These are phyloP conservation scores for Penicillium nucicola DNA, from an alignment of 495 filamentous ascomycete genomes.

Conservation along the genomic window DNA sequence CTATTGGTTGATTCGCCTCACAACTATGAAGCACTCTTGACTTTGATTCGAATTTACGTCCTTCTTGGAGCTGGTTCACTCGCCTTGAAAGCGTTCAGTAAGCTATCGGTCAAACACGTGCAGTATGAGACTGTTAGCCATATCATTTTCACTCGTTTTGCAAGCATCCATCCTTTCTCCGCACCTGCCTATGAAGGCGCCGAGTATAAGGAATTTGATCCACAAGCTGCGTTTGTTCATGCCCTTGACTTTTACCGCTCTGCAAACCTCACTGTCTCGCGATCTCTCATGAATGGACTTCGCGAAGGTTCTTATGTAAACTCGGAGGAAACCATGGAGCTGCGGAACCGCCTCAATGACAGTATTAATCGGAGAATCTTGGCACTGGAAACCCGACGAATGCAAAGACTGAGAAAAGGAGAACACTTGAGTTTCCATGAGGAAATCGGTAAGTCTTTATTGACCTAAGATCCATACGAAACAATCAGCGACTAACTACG, in stretches of 20 bases:
- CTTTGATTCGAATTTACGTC: slow-evolving; percentile 53
- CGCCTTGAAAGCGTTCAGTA: slow-evolving; percentile 51
- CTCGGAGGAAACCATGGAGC: slow-evolving; percentile 38
- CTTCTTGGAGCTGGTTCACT: slow-evolving; percentile 52
- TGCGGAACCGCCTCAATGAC: slow-evolving; percentile 31
- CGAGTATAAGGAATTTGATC: slow-evolving; percentile 44
- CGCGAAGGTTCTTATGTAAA: slow-evolving; percentile 39
- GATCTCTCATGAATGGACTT: slow-evolving; percentile 32
- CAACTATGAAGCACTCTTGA: slow-evolving; percentile 55
- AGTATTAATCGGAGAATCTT: slow-evolving; percentile 43
- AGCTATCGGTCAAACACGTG: slow-evolving; percentile 58
- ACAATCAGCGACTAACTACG: slow-evolving; percentile 2
- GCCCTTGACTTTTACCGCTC: slow-evolving; percentile 40
- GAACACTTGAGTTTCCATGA: slow-evolving; percentile 32
- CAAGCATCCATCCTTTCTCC: slow-evolving; percentile 52
- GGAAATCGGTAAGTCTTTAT: slow-evolving; percentile 31
- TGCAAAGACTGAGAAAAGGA: slow-evolving; percentile 41
- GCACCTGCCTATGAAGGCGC: slow-evolving; percentile 38
- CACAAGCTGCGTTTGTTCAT: slow-evolving; percentile 38
- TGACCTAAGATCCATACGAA: neutral
- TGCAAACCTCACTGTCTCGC: slow-evolving; percentile 31
- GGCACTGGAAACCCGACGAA: slow-evolving; percentile 38
- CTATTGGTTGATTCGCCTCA: slow-evolving; percentile 50
- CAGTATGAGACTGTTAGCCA: slow-evolving; percentile 59
- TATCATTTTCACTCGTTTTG: slow-evolving; percentile 54